Evolutionary conservation across 306 rosid species (phyloP), one percentile per base, ranked within the genome.

Genomic region (Cyamopsis tetragonoloba): DNA sequence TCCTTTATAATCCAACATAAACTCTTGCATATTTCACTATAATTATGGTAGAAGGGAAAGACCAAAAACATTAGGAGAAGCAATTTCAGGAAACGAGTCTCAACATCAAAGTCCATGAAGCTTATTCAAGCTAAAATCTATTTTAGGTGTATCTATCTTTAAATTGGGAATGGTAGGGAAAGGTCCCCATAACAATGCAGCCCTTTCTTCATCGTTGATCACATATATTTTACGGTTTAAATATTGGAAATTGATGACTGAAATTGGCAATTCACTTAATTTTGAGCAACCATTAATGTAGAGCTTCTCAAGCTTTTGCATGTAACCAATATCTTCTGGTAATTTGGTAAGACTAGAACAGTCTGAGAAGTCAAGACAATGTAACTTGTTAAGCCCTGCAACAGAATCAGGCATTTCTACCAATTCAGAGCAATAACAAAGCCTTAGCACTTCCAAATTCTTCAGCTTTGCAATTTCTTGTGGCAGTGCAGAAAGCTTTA

Each of bases 391-490:
- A 30, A 83, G 82, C 27, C 55, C 72, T 57, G 8, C 9, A 2
- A 76, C 46, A 43, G 66, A 69, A 0, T 38, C 27, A 1, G 87
- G 75, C 47, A 76, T 42, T 42, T 73, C 28, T 69, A 0, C 10
- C 59, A 83, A 65, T 37, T 24, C 70, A 54, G 82, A 50, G 14
- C 87, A 83, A 7, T 68, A 63, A 32, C 57, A 69, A 14, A 83
- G 80, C 73, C 82, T 83, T 27, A 83, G 73, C 50, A 68, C 50
- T 72, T 64, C 73, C 58, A 83, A 69, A 31, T 79, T 79, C 73
- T 42, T 58, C 30, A 76, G 39, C 30, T 68, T 79, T 34, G 57
- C 82, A 32, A 77, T 46, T 18, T 73, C 73, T 44, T 69, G 66
- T 0, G 87, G 84, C 42, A 79, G 48, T 13, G 46, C 62, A 15